Conservation (phyloP, 1,284 basidiomycete species). For the Sporisorium sorghi region DNA sequence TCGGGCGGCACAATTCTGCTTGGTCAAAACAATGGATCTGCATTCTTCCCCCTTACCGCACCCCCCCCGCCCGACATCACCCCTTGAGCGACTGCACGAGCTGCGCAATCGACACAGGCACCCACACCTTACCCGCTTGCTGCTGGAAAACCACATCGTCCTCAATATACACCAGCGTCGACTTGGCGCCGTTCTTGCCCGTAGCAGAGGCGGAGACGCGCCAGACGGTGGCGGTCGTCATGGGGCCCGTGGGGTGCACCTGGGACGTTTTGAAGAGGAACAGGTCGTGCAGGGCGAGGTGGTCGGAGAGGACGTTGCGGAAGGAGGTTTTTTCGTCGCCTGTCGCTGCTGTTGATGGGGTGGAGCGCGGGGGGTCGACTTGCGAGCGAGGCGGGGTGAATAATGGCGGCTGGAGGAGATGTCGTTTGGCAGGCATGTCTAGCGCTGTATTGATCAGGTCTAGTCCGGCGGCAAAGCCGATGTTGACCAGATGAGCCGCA, state of each 20-base stretch:
- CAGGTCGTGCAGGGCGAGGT: constrained; percentile 83
- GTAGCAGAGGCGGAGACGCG: constrained; percentile 7
- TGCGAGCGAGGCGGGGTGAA: constrained; percentile 71
- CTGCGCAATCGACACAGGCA: constrained; percentile 83
- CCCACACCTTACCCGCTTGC: constrained; percentile 7
- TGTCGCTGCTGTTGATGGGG: neutral
- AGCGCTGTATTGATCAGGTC: constrained; percentile 93
- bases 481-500: constrained; percentile 67
- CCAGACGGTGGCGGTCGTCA: constrained; percentile 82
- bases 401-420: constrained; percentile 73
- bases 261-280: constrained; percentile 86
- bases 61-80: no score
- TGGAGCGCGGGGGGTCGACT: neutral
- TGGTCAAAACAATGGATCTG: no score
- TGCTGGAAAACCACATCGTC: constrained; percentile 76
- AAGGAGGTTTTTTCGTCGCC: constrained; percentile 74
- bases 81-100: constrained; percentile 85
- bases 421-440: constrained; percentile 72
- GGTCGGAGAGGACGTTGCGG: constrained; percentile 88
- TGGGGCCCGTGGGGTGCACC: constrained; percentile 82
- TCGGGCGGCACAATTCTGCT: no score
- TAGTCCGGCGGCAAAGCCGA: constrained; percentile 85
- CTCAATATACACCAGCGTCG: constrained; percentile 77
- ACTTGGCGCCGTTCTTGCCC: no score
- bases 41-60: no score